Evolutionary conservation across 768 basidiomycete genomes (phyloP), one percentile per base, ranked within the genome.

Genomic region (Termitomyces sp.): DNA sequence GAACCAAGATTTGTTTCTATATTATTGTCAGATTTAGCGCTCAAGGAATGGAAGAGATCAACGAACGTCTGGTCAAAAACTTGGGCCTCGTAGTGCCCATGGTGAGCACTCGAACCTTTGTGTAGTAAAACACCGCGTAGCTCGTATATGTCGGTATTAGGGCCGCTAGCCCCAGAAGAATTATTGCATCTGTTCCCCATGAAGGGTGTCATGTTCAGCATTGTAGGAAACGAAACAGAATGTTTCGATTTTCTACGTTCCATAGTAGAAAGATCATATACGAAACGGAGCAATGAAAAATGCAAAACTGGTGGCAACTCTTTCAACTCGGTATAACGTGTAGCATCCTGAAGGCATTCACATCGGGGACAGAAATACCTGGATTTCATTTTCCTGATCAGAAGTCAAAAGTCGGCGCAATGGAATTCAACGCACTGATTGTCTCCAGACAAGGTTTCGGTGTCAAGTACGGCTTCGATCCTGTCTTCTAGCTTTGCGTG

Each of bases 271-370:
- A 87, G 63, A 72, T 95, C 92, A 65, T 89, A 98, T 30, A 92
- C 85, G 71, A 98, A 98, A n/a, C 96, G 91, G 56, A 96, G 81
- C 52, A 98, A 73, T 22, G 94, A 94, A 65, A 98, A 88, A 71
- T 98, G 93, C 2, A 98, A 79, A 6, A 95, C 88, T 0, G 93
- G 92, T 1, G 96, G 96, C 5, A 97, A 79, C 53, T 79, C 68
- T 26, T 78, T 79, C 14, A 96, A 72, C 64, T 87, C 80, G 2
- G 86, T 87, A 62, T 87, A 86, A 8, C 96, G 86, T 18, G 82
- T 86, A 5, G 96, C 96, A 58, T 93, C 84, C 69, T 88, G 87
- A 9, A 93, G 80, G 24, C 71, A 71, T 43, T 85, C 75, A 68
- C 96, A 98, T 24, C 73, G 74, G 5, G 89, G 81, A 68, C 96